phyloP scores from a whole-genome alignment of 2,329 filamentous ascomycete genomes.

The Aureobasidium mangrovei region DNA sequence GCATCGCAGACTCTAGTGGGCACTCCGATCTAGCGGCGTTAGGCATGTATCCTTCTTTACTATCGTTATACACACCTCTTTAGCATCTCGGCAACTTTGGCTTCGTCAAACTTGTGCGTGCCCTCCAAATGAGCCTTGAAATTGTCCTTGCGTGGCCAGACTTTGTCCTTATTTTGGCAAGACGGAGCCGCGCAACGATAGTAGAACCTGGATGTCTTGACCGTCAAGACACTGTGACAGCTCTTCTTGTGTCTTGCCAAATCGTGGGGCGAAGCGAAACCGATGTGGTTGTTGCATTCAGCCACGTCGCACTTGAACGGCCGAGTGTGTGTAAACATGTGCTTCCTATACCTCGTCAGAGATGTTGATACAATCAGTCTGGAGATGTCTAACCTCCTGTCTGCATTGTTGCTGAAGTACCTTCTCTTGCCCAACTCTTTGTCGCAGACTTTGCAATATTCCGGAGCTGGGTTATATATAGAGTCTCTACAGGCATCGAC shows the following conservation, averaged over 20 bases:
- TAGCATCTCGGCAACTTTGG: not conserved
- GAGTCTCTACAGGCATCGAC: not conserved
- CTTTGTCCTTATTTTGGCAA: slow-evolving; percentile 11
- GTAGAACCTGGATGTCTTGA: slow-evolving; percentile 11
- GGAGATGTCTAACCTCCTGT: not conserved
- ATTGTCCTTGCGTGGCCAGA: slow-evolving; percentile 11
- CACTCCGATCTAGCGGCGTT: slow-evolving; percentile 1
- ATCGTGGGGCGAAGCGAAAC: slow-evolving; percentile 11
- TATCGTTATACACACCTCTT: not conserved
- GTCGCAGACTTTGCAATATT: slow-evolving; percentile 3
- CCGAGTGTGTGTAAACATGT: slow-evolving; percentile 8
- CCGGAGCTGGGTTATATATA: not conserved
- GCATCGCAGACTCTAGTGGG: not conserved
- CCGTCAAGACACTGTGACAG: slow-evolving; percentile 10
- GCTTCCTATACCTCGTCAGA: not conserved
- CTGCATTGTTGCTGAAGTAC: slow-evolving; percentile 10
- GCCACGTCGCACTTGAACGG: slow-evolving; percentile 8
- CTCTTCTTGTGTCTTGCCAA: slow-evolving; percentile 11
- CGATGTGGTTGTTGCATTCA: slow-evolving; percentile 6
- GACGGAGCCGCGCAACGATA: slow-evolving; percentile 9
- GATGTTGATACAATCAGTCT: not conserved
- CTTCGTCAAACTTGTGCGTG: slow-evolving; percentile 3
- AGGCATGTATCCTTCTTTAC: not conserved
- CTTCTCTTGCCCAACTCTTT: not conserved
- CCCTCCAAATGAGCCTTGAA: slow-evolving; percentile 14